Conservation (phyloP, 1,284 basidiomycete genomes). For the Stygiomarasmius scandens region DNA sequence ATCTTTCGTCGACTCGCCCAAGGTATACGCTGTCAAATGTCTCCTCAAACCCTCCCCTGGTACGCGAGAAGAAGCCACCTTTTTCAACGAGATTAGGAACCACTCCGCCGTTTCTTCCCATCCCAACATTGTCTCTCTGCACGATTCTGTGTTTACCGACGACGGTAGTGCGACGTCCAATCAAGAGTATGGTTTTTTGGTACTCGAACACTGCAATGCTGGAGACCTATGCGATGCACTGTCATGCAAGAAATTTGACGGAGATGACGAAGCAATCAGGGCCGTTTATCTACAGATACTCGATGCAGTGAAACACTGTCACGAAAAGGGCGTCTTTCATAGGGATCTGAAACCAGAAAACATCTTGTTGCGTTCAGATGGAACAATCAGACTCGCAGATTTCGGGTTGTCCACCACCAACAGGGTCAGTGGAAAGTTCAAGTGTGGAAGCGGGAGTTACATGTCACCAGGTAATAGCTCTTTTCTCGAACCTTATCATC, state of each 20-base stretch:
- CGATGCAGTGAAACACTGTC: slow-evolving; percentile 77
- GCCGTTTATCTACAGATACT: slow-evolving; percentile 74
- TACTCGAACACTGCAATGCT: slow-evolving; percentile 54
- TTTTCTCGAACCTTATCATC: neutral
- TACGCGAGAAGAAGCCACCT: slow-evolving; percentile 17
- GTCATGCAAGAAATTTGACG: slow-evolving; percentile 41
- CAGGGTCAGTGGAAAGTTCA: slow-evolving; percentile 66
- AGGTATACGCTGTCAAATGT: slow-evolving; percentile 71
- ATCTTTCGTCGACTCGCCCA: no score
- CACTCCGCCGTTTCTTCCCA: slow-evolving; percentile 63
- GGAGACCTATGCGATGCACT: slow-evolving; percentile 55
- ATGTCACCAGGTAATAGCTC: slow-evolving; percentile 13
- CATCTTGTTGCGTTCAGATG: slow-evolving; percentile 68
- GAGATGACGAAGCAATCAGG: slow-evolving; percentile 62
- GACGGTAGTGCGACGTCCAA: slow-evolving; percentile 42
- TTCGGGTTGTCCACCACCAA: slow-evolving; percentile 84
- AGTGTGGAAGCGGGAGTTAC: slow-evolving; percentile 82
- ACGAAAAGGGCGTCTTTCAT: slow-evolving; percentile 76
- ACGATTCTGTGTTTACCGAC: slow-evolving; percentile 58
- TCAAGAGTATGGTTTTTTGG: slow-evolving; percentile 39
- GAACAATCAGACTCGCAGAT: slow-evolving; percentile 75
- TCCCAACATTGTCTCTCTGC: slow-evolving; percentile 68
- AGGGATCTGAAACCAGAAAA: slow-evolving; percentile 92
- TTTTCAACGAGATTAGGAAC: slow-evolving; percentile 41
- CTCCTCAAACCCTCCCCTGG: slow-evolving; percentile 16